Conservation (phyloP, 441 rosid genomes). For the Melastoma candidum region DNA sequence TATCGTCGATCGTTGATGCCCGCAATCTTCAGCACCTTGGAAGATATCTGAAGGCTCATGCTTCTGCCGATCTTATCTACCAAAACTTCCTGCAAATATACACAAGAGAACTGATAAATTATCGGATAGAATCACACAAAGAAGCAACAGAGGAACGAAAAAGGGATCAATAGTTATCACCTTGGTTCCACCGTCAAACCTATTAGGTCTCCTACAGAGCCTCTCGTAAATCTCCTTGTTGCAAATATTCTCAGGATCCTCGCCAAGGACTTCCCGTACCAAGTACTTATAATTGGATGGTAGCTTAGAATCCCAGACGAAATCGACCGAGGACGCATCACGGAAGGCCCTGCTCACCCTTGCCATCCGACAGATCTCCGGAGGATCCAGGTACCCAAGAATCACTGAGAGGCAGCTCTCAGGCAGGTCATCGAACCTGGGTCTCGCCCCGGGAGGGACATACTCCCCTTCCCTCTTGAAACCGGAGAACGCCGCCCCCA, state of each 20-base stretch:
- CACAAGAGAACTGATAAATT: no score
- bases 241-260: background rate
- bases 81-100: slow-evolving; percentile 10
- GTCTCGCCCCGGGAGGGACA: slow-evolving; percentile 1
- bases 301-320: slow-evolving; percentile 16
- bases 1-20: slow-evolving; percentile 18
- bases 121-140: background rate
- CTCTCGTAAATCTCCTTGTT: slow-evolving; percentile 15
- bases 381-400: slow-evolving; percentile 10
- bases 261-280: slow-evolving; percentile 3
- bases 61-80: slow-evolving; percentile 6
- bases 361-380: slow-evolving; percentile 15
- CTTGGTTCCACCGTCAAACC: slow-evolving; percentile 14
- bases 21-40: slow-evolving; percentile 15
- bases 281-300: slow-evolving; percentile 12
- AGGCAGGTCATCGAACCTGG: slow-evolving; percentile 11
- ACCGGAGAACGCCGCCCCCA: slow-evolving; percentile 9
- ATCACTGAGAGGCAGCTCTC: slow-evolving; percentile 11
- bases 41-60: slow-evolving; percentile 7
- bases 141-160: background rate
- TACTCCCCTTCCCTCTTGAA: background rate
- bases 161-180: background rate
- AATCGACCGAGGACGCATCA: slow-evolving; percentile 10
- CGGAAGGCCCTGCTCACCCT: slow-evolving; percentile 9
- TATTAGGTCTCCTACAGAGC: slow-evolving; percentile 8